These are phyloP conservation scores for Apiospora malaysiana DNA, from an alignment of 2,329 filamentous ascomycete genomes.

Conservation along the genomic window DNA sequence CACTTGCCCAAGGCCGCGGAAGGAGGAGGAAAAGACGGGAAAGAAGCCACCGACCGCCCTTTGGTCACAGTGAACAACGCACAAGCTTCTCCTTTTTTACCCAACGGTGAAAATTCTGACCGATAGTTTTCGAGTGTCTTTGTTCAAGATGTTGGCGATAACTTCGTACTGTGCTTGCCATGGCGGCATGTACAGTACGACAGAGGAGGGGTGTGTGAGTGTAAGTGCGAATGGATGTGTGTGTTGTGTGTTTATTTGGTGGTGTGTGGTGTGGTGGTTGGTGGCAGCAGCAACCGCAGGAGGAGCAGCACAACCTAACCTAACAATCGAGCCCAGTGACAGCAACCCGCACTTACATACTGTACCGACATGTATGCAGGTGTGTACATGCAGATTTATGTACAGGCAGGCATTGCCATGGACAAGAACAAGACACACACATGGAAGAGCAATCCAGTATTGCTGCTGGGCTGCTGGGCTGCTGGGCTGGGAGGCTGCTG, in stretches of 20 bases:
- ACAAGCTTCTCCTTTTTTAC: constrained; percentile 12
- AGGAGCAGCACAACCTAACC: neutral
- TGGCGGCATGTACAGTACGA: neutral
- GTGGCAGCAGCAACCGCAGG: neutral
- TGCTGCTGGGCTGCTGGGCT: too few relatives aligned
- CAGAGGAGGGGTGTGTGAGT: too few relatives aligned
- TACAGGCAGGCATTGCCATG: neutral
- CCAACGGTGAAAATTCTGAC: constrained; percentile 11
- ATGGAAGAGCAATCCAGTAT: too few relatives aligned
- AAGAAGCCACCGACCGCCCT: constrained; percentile 6
- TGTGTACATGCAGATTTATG: neutral
- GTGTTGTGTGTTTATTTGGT: constrained; percentile 1
- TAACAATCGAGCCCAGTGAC: neutral
- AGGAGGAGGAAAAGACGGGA: neutral
- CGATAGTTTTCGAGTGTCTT: constrained; percentile 6
- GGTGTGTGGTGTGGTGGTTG: neutral
- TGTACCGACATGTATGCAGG: neutral
- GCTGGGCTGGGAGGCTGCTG: too few relatives aligned
- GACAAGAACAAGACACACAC: too few relatives aligned
- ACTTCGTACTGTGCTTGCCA: neutral
- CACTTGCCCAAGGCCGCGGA: neutral
- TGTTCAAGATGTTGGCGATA: neutral
- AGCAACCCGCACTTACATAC: neutral
- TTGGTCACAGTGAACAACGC: neutral
- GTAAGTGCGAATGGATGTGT: neutral